phyloP scores from a whole-genome alignment of 2,329 filamentous ascomycete genomes.

The Elsinoe perseae region DNA sequence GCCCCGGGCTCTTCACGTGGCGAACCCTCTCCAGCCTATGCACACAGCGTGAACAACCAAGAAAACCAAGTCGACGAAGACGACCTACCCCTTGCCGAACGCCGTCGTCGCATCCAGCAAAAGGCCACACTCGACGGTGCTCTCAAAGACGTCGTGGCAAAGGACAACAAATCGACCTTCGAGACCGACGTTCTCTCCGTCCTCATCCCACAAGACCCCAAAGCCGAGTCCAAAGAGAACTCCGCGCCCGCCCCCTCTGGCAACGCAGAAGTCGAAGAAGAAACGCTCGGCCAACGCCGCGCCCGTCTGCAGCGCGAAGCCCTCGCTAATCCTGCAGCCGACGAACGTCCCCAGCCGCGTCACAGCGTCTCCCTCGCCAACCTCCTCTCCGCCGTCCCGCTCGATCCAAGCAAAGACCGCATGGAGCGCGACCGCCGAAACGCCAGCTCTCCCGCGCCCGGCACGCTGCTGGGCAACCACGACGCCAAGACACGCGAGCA shows the following conservation, averaged over 20 bases:
- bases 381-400: constrained; percentile 51
- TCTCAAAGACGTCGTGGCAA: constrained; percentile 41
- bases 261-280: constrained; percentile 62
- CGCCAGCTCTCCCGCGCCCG: constrained; percentile 30
- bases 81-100: constrained; percentile 59
- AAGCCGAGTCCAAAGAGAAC: constrained; percentile 13
- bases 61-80: constrained; percentile 45
- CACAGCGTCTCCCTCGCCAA: constrained; percentile 53
- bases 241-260: constrained; percentile 16
- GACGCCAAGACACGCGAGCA: constrained; percentile 23
- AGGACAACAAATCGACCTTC: constrained; percentile 45
- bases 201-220: constrained; percentile 41
- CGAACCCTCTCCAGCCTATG: constrained; percentile 16
- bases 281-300: constrained; percentile 71
- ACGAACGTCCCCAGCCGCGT: constrained; percentile 37
- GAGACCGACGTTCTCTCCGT: constrained; percentile 61
- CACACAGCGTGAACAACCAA: constrained; percentile 24
- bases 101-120: constrained; percentile 57
- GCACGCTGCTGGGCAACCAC: constrained; percentile 36
- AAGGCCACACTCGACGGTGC: constrained; percentile 44
- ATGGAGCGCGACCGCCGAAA: constrained; percentile 32
- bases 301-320: constrained; percentile 66
- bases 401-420: constrained; percentile 29
- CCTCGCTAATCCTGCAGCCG: constrained; percentile 28
- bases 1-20: neutral